Percentiles rank a stretch among this genome's conserved stretches.
Conservation (phyloP, 345 rosid species). For the Syzygium aqueum region DNA sequence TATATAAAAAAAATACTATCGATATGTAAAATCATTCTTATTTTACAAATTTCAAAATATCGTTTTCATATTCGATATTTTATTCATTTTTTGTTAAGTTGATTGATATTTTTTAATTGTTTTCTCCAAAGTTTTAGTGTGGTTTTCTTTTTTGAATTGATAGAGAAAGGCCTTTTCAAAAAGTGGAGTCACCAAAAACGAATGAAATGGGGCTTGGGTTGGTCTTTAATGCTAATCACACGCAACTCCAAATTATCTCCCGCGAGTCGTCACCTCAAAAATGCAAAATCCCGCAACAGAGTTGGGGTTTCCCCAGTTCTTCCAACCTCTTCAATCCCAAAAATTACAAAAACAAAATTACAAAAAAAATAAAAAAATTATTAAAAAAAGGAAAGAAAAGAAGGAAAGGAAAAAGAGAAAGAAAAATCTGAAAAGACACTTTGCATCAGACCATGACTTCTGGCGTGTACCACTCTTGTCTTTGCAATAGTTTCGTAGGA, state of each 20-base stretch:
- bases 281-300: neutral
- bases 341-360: neutral
- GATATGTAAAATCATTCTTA: neutral
- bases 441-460: neutral
- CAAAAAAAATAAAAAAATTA: neutral
- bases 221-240: neutral
- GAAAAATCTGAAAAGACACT: neutral
- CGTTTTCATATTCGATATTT: neutral
- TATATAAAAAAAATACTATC: neutral
- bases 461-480: neutral
- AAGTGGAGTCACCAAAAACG: neutral
- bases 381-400: neutral
- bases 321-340: neutral
- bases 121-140: neutral
- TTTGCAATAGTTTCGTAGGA: neutral
- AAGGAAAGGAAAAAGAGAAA: neutral
- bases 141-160: neutral
- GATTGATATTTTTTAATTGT: neutral
- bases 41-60: neutral
- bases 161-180: neutral
- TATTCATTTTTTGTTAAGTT: neutral
- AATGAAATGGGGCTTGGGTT: neutral
- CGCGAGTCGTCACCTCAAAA: neutral
- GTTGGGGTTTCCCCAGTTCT: neutral
- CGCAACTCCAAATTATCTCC: neutral